phyloP scores from a whole-genome alignment of 1,284 basidiomycete species.

The Inonotus hispidus region DNA sequence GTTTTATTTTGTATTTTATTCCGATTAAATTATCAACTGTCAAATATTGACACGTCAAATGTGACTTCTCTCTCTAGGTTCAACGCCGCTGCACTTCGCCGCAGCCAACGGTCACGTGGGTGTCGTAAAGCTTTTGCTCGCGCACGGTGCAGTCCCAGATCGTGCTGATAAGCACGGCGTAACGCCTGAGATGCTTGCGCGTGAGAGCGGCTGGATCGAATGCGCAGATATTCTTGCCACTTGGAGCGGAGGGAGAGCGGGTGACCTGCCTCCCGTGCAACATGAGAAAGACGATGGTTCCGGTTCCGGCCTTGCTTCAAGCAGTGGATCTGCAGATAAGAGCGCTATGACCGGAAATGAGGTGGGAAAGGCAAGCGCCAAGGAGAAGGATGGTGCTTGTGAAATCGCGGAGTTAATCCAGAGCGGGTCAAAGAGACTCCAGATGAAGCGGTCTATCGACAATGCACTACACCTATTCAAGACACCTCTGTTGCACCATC shows the following conservation, averaged over 20 bases:
- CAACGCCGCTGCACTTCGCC: conserved; percentile 50
- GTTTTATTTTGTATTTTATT: not conserved
- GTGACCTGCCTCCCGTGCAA: conserved; percentile 13
- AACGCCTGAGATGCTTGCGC: conserved; percentile 28
- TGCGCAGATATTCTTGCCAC: conserved; percentile 16
- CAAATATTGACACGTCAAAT: not conserved
- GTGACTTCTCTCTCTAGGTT: conserved; percentile 27
- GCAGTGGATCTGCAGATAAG: not conserved
- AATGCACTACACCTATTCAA: conserved; percentile 17
- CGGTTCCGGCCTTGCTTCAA: not conserved
- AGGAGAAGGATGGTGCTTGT: not conserved
- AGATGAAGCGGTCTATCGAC: conserved; percentile 19
- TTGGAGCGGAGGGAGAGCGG: conserved; percentile 11
- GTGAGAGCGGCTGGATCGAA: conserved; percentile 18
- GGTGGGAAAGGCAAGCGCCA: no score
- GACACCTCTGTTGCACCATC: conserved; percentile 11
- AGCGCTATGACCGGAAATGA: not conserved
- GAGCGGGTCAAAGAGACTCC: conserved; percentile 7
- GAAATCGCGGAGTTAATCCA: not conserved
- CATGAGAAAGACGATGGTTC: not conserved
- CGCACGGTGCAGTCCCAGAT: conserved; percentile 40
- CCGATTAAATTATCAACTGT: no score
- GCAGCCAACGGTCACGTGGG: conserved; percentile 46
- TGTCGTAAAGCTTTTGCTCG: conserved; percentile 41
- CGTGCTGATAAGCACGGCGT: conserved; percentile 45